These are phyloP conservation scores for Cercophora samala DNA, from an alignment of 495 filamentous ascomycete genomes.

Conservation along the genomic window DNA sequence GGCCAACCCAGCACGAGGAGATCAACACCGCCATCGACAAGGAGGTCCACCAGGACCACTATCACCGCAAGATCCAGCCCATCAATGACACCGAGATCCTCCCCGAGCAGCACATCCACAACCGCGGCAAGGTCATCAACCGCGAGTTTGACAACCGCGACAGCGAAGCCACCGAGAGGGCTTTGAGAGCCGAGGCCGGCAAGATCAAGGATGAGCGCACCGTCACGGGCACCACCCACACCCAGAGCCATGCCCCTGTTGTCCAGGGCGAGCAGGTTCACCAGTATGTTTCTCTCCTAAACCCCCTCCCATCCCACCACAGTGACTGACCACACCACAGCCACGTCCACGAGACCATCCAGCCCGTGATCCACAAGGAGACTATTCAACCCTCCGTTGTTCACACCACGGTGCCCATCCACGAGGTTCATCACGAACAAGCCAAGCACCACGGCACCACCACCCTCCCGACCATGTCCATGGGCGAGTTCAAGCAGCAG, in stretches of 20 bases:
- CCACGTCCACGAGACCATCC: constrained; percentile 60
- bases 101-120: constrained; percentile 48
- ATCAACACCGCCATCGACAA: constrained; percentile 56
- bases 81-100: constrained; percentile 46
- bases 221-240: constrained; percentile 48
- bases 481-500: constrained; percentile 57
- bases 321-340: constrained; percentile 15
- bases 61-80: constrained; percentile 55
- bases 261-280: constrained; percentile 62
- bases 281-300: constrained; percentile 36
- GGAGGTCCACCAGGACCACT: constrained; percentile 60
- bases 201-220: constrained; percentile 50
- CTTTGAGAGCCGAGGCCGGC: constrained; percentile 46
- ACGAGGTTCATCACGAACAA: constrained; percentile 62
- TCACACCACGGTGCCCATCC: constrained; percentile 64
- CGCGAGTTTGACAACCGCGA: constrained; percentile 55
- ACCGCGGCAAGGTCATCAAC: constrained; percentile 51
- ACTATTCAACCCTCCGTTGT: constrained; percentile 61
- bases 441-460: constrained; percentile 58
- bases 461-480: constrained; percentile 56
- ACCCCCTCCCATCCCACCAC: background rate
- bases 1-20: constrained; percentile 52
- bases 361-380: constrained; percentile 64
- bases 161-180: constrained; percentile 38
- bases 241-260: constrained; percentile 41